Conservation (phyloP, 345 rosid species). For the Rhodomyrtus tomentosa region DNA sequence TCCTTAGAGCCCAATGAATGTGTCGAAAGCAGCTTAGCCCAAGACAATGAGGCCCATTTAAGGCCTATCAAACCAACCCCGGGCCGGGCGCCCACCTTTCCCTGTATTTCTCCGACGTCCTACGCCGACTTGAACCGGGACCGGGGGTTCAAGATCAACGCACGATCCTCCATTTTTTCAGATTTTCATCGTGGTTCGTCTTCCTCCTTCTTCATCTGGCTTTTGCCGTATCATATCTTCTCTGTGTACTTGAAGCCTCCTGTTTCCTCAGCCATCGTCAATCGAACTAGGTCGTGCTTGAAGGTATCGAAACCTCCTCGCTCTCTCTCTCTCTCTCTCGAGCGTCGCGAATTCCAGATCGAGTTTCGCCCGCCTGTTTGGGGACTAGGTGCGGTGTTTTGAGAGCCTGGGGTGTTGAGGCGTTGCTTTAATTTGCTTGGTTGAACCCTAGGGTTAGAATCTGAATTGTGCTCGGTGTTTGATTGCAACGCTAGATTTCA, state of each 20-base stretch:
- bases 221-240: neutral
- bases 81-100: accelerated
- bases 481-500: neutral
- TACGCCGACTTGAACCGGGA: neutral
- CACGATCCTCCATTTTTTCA: neutral
- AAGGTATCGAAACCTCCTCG: neutral
- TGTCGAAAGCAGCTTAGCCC: neutral
- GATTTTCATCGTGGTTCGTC: neutral
- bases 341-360: neutral
- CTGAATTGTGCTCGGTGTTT: neutral
- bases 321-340: neutral
- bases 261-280: neutral
- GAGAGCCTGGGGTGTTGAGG: neutral
- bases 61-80: neutral
- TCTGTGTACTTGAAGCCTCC: neutral
- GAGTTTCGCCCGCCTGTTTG: neutral
- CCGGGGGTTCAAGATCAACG: neutral
- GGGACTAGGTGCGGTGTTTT: neutral
- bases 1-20: neutral
- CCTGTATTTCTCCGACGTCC: neutral
- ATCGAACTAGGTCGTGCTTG: neutral
- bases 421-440: neutral
- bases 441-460: neutral
- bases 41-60: neutral
- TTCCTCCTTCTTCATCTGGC: neutral